These are phyloP conservation scores for Ogataea wickerhamii DNA, from an alignment of 805 yeast genomes.

Conservation along the genomic window DNA sequence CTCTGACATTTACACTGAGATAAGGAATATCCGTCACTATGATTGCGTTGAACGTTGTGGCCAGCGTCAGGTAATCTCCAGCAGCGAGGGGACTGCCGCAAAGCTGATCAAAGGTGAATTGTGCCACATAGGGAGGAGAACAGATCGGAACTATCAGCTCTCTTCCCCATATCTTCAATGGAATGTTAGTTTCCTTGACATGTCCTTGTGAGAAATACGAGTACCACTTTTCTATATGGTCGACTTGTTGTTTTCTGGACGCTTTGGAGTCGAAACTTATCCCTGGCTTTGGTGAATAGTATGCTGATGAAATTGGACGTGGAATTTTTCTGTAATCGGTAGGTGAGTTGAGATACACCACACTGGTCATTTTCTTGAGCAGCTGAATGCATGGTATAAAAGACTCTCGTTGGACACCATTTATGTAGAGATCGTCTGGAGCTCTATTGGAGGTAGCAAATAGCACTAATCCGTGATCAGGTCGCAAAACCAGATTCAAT, in stretches of 20 bases:
- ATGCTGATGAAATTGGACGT: conserved; percentile 76
- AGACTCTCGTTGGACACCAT: conserved; percentile 89
- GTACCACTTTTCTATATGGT: conserved; percentile 78
- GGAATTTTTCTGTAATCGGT: conserved; percentile 91
- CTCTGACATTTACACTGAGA: conserved; percentile 72
- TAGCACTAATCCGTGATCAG: conserved; percentile 76
- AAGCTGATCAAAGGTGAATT: conserved; percentile 78
- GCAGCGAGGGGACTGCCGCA: conserved; percentile 90
- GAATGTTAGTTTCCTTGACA: conserved; percentile 34
- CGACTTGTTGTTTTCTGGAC: conserved; percentile 47
- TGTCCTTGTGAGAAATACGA: conserved; percentile 67
- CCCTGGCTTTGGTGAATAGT: conserved; percentile 68
- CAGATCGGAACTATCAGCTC: conserved; percentile 69
- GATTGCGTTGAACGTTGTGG: conserved; percentile 68
- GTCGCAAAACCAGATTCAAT: conserved; percentile 59
- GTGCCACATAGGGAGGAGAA: conserved; percentile 79
- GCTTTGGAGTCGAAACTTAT: conserved; percentile 49
- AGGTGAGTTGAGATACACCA: conserved; percentile 80
- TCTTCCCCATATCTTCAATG: conserved; percentile 82
- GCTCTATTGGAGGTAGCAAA: conserved; percentile 95
- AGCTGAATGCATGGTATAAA: conserved; percentile 89
- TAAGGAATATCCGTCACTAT: conserved; percentile 93
- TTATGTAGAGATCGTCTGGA: conserved; percentile 88
- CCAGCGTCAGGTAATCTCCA: conserved; percentile 87
- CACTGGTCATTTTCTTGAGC: conserved; percentile 69